These are phyloP conservation scores for Scytalidium lignicola DNA, from an alignment of 2,329 filamentous ascomycete genomes.

Conservation along the genomic window DNA sequence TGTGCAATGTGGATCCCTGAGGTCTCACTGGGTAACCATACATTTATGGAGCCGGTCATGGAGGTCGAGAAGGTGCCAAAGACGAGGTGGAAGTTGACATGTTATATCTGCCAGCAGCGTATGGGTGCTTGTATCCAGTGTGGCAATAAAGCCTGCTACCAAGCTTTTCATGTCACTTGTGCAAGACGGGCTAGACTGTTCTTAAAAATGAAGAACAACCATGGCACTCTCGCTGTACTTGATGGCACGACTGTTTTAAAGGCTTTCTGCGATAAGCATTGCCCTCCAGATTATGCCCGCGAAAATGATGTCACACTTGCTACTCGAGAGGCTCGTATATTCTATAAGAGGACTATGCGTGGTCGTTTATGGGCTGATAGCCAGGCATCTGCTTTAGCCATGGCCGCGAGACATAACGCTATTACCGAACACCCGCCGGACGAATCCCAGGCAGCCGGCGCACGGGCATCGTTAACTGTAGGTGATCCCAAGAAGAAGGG, in stretches of 20 bases:
- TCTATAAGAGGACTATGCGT: conserved; percentile 85
- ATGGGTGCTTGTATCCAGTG: conserved; percentile 99
- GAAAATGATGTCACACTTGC: conserved; percentile 80
- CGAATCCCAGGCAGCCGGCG: conserved; percentile 78
- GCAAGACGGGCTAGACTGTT: conserved; percentile 82
- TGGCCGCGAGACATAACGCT: conserved; percentile 68
- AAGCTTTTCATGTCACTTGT: conserved; percentile 96
- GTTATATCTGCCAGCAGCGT: conserved; percentile 94
- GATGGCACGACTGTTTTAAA: conserved; percentile 80
- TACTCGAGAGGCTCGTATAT: conserved; percentile 77
- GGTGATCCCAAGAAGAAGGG: conserved; percentile 69
- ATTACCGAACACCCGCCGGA: conserved; percentile 67
- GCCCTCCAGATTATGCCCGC: conserved; percentile 79
- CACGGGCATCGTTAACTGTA: conserved; percentile 70
- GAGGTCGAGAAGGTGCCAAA: conserved; percentile 97
- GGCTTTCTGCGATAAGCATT: conserved; percentile 94
- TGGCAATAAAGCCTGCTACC: conserved; percentile 94
- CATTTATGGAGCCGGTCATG: conserved; percentile 97
- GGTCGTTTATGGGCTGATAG: conserved; percentile 89
- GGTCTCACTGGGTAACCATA: conserved; percentile 89
- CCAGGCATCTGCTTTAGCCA: conserved; percentile 73
- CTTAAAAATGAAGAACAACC: conserved; percentile 92
- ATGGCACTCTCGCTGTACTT: conserved; percentile 71
- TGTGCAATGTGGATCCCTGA: conserved; percentile 99
- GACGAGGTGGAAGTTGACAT: conserved; percentile 85